Evolutionary conservation across 257 asterid genomes (phyloP).

Genomic region (Verbascum thapsus): DNA sequence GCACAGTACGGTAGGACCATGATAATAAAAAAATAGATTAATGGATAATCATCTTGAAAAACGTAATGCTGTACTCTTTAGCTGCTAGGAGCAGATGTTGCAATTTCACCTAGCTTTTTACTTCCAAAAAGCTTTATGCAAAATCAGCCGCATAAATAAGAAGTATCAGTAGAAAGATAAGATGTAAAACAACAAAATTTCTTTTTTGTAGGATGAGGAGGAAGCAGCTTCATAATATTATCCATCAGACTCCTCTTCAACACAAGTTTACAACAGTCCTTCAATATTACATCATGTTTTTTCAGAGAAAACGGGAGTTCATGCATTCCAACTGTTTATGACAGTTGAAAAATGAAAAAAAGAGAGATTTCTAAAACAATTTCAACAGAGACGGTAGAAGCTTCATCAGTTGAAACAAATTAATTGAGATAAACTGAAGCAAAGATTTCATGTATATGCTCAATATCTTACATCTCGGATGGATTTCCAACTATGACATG

Average conservation of each 20-base stretch:
- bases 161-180: conserved; percentile 11
- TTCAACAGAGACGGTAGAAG: conserved; percentile 17
- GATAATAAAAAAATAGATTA: not conserved
- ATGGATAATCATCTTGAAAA: conserved; percentile 20
- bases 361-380: not conserved
- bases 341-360: conserved; percentile 13
- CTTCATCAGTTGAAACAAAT: conserved; percentile 16
- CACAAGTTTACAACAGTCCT: not conserved
- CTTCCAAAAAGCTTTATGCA: not conserved
- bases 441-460: conserved; percentile 27
- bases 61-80: conserved; percentile 3
- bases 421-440: conserved; percentile 25
- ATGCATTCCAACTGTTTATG: conserved; percentile 14
- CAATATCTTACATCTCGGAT: conserved; percentile 66
- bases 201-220: conserved; percentile 3
- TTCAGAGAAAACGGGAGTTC: not conserved
- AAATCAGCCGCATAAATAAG: conserved; percentile 11
- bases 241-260: conserved; percentile 20
- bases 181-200: conserved; percentile 7
- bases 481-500: conserved; percentile 91
- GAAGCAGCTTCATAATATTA: conserved; percentile 13
- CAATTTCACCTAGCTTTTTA: conserved; percentile 6
- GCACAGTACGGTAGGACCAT: not conserved
- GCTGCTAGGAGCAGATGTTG: conserved; percentile 5
- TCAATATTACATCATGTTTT: not conserved